phyloP scores from a whole-genome alignment of 129 eudicot genomes.

The Deinandra increscens region DNA sequence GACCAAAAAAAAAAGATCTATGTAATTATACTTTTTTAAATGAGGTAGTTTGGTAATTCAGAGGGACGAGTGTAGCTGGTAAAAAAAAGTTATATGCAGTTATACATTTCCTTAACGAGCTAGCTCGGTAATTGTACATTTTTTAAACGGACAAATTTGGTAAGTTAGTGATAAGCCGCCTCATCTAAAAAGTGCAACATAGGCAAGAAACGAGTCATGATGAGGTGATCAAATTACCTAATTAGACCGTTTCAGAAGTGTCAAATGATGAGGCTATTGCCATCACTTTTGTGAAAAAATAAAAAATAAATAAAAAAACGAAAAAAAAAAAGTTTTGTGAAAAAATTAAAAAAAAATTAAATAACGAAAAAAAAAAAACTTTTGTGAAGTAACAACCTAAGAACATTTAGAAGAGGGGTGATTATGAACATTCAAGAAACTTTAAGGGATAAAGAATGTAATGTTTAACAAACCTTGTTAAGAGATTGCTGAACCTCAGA shows the following conservation, averaged over 20 bases:
- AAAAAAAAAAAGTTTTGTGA: no score
- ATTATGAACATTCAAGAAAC: not conserved
- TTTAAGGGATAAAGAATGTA: not conserved
- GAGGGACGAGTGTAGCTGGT: no score
- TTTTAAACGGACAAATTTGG: not conserved
- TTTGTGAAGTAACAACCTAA: no score
- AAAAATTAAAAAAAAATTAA: no score
- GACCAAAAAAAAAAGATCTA: no score
- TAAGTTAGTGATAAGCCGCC: not conserved
- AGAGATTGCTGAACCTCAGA: slow-evolving; percentile 81
- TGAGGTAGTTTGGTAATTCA: not conserved
- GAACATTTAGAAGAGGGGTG: not conserved
- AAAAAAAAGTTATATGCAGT: no score
- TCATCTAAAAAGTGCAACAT: not conserved
- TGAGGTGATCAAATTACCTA: not conserved
- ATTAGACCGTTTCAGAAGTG: not conserved
- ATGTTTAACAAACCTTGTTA: slow-evolving; percentile 50
- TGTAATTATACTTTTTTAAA: not conserved
- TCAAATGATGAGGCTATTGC: not conserved
- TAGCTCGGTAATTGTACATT: no score
- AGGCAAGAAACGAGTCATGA: not conserved
- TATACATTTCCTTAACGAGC: no score
- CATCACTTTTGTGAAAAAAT: not conserved
- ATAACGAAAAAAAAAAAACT: no score
- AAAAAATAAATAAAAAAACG: no score